These are phyloP conservation scores for Cokeromyces recurvatus DNA, from an alignment of 371 early-diverging fungal species.

Conservation along the genomic window DNA sequence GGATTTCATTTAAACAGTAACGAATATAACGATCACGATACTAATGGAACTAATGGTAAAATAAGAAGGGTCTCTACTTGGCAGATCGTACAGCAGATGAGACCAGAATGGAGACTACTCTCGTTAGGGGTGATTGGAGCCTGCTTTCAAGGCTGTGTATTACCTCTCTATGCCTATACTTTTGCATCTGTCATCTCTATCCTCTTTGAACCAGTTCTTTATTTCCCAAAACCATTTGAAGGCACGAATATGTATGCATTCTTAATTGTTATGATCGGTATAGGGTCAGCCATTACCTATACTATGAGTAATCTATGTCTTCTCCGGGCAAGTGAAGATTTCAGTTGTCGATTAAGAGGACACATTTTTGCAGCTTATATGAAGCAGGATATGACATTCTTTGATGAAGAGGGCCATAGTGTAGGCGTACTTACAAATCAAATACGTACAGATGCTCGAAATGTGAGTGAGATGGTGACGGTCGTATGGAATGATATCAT, in stretches of 20 bases:
- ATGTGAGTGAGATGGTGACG: slow-evolving; percentile 62
- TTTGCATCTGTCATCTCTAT: slow-evolving; percentile 29
- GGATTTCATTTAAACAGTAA: too few relatives aligned
- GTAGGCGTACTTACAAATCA: slow-evolving; percentile 80
- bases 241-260: slow-evolving; percentile 70
- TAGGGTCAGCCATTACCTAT: slow-evolving; percentile 43
- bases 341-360: slow-evolving; percentile 56
- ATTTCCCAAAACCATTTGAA: slow-evolving; percentile 22
- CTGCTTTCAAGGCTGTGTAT: slow-evolving; percentile 48
- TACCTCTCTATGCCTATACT: slow-evolving; percentile 42
- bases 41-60: too few relatives aligned
- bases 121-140: slow-evolving; percentile 40
- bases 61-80: too few relatives aligned
- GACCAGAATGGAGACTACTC: neutral
- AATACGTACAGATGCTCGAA: slow-evolving; percentile 75
- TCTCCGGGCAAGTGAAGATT: slow-evolving; percentile 52
- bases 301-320: slow-evolving; percentile 26
- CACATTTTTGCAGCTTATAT: slow-evolving; percentile 53
- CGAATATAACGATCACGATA: too few relatives aligned
- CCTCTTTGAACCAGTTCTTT: neutral
- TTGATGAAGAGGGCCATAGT: slow-evolving; percentile 78
- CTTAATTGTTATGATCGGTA: slow-evolving; percentile 67
- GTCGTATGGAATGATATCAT: slow-evolving; percentile 57
- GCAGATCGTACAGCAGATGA: too few relatives aligned
- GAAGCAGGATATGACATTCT: slow-evolving; percentile 83